Percentiles rank a stretch among this genome's conserved stretches.
phyloP scores from a whole-genome alignment of 1,139 yeast species.

The Kurtzmaniella quercitrusa region DNA sequence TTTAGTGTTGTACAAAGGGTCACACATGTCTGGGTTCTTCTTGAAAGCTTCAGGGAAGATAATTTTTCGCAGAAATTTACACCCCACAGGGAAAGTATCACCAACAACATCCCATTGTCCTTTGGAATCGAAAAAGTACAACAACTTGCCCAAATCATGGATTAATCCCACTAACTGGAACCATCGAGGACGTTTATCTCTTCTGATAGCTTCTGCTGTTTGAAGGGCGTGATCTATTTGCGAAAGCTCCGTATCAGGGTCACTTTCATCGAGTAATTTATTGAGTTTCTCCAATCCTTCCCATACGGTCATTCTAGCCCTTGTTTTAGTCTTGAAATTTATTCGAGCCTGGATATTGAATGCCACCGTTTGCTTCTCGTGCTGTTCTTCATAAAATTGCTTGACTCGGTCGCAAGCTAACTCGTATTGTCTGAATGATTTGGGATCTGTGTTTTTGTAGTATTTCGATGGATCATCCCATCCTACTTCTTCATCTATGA shows the following conservation, averaged over 20 bases:
- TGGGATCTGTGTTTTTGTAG: conserved; percentile 34
- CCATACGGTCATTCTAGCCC: conserved; percentile 71
- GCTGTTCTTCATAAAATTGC: conserved; percentile 65
- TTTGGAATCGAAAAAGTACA: conserved; percentile 65
- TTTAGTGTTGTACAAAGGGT: conserved; percentile 63
- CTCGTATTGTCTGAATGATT: conserved; percentile 60
- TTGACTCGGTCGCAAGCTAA: conserved; percentile 67
- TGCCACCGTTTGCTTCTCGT: conserved; percentile 67
- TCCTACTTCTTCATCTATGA: conserved; percentile 3
- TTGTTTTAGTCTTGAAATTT: conserved; percentile 59
- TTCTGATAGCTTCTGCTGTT: conserved; percentile 70
- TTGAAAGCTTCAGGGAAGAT: conserved; percentile 60
- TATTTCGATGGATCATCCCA: conserved; percentile 24
- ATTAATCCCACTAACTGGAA: conserved; percentile 70
- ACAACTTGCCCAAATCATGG: conserved; percentile 66
- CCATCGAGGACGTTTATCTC: conserved; percentile 70
- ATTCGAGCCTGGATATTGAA: conserved; percentile 69
- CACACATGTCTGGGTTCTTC: conserved; percentile 55
- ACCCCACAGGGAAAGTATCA: conserved; percentile 74
- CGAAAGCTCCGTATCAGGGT: conserved; percentile 71
- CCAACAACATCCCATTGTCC: conserved; percentile 88
- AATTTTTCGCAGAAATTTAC: conserved; percentile 55
- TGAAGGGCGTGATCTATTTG: conserved; percentile 75
- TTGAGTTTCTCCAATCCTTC: conserved; percentile 63
- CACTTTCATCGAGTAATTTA: conserved; percentile 63